phyloP scores from a whole-genome alignment of 2,329 filamentous ascomycete genomes.

The Pseudopyrenochaeta lycopersici region DNA sequence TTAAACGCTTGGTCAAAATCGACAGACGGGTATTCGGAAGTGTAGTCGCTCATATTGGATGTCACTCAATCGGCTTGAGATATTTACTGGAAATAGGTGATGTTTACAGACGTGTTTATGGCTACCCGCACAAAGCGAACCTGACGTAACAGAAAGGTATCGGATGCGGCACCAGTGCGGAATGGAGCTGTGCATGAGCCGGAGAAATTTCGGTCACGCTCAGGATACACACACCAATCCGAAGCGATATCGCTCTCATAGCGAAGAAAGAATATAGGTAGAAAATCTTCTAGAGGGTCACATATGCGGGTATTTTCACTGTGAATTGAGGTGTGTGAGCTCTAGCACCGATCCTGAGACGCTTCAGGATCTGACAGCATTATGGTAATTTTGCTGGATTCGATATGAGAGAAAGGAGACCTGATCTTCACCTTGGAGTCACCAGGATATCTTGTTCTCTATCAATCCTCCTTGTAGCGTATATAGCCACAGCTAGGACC shows the following conservation, averaged over 20 bases:
- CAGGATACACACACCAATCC: not conserved
- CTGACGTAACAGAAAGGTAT: conserved; percentile 4
- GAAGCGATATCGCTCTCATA: no score
- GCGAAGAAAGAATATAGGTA: no score
- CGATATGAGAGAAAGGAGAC: no score
- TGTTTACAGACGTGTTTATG: not conserved
- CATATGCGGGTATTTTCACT: no score
- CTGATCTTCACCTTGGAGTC: no score
- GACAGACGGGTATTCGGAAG: conserved; percentile 45
- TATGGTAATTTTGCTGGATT: no score
- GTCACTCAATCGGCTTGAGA: not conserved
- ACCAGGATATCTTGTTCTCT: no score
- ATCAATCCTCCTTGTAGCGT: not conserved
- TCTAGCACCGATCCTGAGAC: no score
- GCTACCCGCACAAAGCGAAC: not conserved
- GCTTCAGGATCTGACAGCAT: no score
- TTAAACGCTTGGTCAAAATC: conserved; percentile 53
- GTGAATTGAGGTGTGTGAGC: no score
- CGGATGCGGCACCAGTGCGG: conserved; percentile 3
- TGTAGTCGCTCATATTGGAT: conserved; percentile 39
- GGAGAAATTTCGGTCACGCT: conserved; percentile 13
- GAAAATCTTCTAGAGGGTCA: no score
- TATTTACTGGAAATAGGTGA: not conserved
- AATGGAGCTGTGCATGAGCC: not conserved
- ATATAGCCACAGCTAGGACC: conserved; percentile 13